These are phyloP conservation scores for Codiaeum variegatum DNA, from an alignment of 441 rosid species.

Conservation along the genomic window DNA sequence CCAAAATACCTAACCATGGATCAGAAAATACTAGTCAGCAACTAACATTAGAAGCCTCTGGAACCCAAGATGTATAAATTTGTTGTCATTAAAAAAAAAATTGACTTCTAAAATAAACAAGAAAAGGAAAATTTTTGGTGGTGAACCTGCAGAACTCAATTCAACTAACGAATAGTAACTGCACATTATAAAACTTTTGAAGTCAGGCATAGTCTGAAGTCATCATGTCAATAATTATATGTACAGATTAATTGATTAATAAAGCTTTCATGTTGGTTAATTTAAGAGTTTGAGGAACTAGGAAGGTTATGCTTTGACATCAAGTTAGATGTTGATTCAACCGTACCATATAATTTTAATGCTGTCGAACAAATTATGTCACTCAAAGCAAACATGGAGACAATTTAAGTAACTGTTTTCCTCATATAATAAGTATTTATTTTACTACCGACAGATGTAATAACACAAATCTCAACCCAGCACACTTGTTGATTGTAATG, in stretches of 20 bases:
- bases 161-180: background rate
- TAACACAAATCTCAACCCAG: background rate
- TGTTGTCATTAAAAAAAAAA: background rate
- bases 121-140: background rate
- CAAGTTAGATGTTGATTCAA: background rate
- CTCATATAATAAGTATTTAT: too few species aligned
- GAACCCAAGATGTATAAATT: background rate
- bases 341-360: background rate
- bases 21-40: constrained; percentile 22
- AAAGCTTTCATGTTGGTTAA: background rate
- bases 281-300: too few species aligned
- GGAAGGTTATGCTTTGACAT: background rate
- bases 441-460: background rate
- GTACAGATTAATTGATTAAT: too few species aligned
- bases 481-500: too few species aligned
- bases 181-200: background rate
- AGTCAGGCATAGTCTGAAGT: background rate
- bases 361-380: background rate
- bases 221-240: background rate
- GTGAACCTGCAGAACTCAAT: background rate
- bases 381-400: background rate
- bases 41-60: background rate
- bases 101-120: background rate
- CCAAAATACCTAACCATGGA: constrained; percentile 66
- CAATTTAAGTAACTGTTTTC: background rate